Evolutionary conservation across 2,329 filamentous ascomycete genomes (phyloP).

Genomic region (Madurella fahalii): DNA sequence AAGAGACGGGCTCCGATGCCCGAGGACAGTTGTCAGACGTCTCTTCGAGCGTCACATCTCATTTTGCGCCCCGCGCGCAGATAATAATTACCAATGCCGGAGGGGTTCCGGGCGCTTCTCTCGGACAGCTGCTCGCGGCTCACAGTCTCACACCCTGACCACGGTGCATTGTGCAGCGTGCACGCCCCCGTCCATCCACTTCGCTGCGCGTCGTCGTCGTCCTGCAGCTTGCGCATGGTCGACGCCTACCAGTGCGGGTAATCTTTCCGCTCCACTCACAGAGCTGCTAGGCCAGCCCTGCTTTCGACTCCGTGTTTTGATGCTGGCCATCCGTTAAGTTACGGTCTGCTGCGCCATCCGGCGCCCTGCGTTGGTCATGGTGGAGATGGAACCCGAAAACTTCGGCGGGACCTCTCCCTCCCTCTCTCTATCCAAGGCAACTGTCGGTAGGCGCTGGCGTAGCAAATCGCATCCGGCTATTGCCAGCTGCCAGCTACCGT

Average conservation of each 20-base stretch:
- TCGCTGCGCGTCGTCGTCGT: neutral
- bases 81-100: slow-evolving; percentile 10
- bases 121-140: neutral
- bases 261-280: slow-evolving; percentile 14
- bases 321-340: neutral
- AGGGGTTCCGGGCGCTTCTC: slow-evolving; percentile 12
- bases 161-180: neutral
- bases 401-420: too few species aligned
- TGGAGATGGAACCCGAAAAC: too few species aligned
- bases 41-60: slow-evolving; percentile 6
- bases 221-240: slow-evolving; percentile 6
- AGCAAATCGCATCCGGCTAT: slow-evolving; percentile 2
- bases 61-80: slow-evolving; percentile 8
- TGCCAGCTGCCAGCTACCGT: neutral
- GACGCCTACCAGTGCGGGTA: slow-evolving; percentile 11
- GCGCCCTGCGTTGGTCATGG: neutral
- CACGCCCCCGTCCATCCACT: slow-evolving; percentile 6
- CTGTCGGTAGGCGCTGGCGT: neutral
- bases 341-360: neutral
- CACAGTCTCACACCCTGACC: slow-evolving; percentile 6
- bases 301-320: neutral
- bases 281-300: neutral
- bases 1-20: neutral
- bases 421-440: neutral
- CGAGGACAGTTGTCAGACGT: neutral